Evolutionary conservation across 1,284 basidiomycete species (phyloP), one percentile per base, ranked within the genome.

Genomic region (Fistulina hepatica): DNA sequence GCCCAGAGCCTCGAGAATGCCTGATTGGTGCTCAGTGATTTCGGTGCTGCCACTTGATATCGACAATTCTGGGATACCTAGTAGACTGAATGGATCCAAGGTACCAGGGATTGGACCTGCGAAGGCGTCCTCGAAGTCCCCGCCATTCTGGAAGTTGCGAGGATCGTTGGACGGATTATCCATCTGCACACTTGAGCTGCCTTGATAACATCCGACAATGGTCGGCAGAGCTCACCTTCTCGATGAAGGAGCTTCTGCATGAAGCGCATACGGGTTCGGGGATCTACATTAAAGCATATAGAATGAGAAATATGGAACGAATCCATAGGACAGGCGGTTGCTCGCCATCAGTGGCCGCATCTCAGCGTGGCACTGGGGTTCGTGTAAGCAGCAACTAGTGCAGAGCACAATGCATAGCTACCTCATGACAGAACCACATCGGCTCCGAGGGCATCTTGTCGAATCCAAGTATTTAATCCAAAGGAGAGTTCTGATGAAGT

Each of bases 351-450:
- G 56, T 2, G 83, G 82, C 36, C 73, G 60, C 79, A 82, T 86
- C 59, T 86, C 83, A 42, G 77, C 69, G 55, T 75, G 67, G 51
- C 83, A 86, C 83, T 83, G 51, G 10, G 19, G 44, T 48, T 19
- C 43, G 37, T 22, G 41, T 44, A 5, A 50, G 35, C 35, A 40
- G 21, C 36, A 34, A 43, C 21, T 33, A 22, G 23, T 21, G 39
- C 7, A 12, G 19, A 34, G 35, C n/a, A 22, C 21, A 19, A 15
- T 13, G 11, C 5, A 33, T 6, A 58, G 65, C 13, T 31, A 78
- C 81, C 61, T 83, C 65, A 54, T 86, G 79, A 45, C 82, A 86
- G 51, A 65, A 86, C 82, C 83, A 86, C 51, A 82, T 53, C 6
- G 78, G 73, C 45, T 81, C 76, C 56, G n/a, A 13, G 23, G 21